Conservation (phyloP, 2,329 filamentous ascomycete genomes). For the Aspergillus sp. region DNA sequence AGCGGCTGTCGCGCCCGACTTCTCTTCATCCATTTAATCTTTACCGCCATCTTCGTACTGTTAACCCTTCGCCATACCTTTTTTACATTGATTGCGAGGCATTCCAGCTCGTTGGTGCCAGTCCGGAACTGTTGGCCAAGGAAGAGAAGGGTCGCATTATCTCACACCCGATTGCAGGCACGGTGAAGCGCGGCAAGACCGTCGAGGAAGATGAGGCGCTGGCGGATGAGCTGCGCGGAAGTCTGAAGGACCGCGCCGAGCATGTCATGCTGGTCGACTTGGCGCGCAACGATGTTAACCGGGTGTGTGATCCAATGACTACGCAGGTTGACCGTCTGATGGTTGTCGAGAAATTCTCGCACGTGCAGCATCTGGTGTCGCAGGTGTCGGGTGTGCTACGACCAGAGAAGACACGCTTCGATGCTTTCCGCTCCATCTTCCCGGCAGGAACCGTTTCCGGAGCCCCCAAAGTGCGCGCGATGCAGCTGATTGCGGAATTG, state of each 20-base stretch:
- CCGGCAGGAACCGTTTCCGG: slow-evolving; percentile 93
- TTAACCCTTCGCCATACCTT: slow-evolving; percentile 94
- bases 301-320: slow-evolving; percentile 82
- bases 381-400: slow-evolving; percentile 90
- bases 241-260: slow-evolving; percentile 85
- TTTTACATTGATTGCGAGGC: slow-evolving; percentile 90
- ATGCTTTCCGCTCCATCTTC: slow-evolving; percentile 94
- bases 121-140: slow-evolving; percentile 90
- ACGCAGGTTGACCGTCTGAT: slow-evolving; percentile 90
- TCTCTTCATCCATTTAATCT: slow-evolving; percentile 95
- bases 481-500: slow-evolving; percentile 93
- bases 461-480: slow-evolving; percentile 90
- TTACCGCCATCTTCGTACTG: slow-evolving; percentile 90
- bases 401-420: slow-evolving; percentile 77
- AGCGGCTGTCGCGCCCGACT: slow-evolving; percentile 84
- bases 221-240: slow-evolving; percentile 67
- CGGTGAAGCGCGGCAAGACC: slow-evolving; percentile 77
- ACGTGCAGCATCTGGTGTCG: slow-evolving; percentile 94
- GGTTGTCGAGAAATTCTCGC: slow-evolving; percentile 89
- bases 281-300: slow-evolving; percentile 92
- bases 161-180: slow-evolving; percentile 95
- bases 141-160: slow-evolving; percentile 79
- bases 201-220: slow-evolving; percentile 74
- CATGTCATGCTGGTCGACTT: slow-evolving; percentile 98
- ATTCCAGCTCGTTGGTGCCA: slow-evolving; percentile 93